Conservation (phyloP, 2,329 filamentous ascomycete genomes). For the Ceratocystis harringtonii region DNA sequence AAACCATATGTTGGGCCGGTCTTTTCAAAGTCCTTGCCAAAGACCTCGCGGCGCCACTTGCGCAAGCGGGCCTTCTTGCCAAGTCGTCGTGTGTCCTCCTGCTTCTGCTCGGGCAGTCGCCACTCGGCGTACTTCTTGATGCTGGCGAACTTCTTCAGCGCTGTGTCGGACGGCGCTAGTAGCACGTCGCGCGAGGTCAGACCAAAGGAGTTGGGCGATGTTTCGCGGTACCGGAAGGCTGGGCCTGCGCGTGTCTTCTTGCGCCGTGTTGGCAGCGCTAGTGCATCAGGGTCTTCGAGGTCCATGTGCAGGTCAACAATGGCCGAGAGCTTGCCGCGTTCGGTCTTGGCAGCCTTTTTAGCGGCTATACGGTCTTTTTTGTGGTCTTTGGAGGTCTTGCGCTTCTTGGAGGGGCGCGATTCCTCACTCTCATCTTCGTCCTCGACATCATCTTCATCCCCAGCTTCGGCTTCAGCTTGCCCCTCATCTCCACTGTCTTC, state of each 20-base stretch:
- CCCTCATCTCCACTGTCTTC: conserved; percentile 30
- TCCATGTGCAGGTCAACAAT: conserved; percentile 72
- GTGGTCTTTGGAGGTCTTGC: conserved; percentile 44
- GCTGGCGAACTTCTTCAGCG: conserved; percentile 79
- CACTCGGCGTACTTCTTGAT: conserved; percentile 91
- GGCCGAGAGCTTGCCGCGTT: conserved; percentile 70
- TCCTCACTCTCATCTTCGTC: conserved; percentile 29
- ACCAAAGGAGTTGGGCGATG: conserved; percentile 77
- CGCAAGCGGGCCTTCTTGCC: conserved; percentile 84
- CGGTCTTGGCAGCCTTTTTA: conserved; percentile 61
- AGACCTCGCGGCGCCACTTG: conserved; percentile 62
- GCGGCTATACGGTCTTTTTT: conserved; percentile 42
- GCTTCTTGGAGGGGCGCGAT: conserved; percentile 36
- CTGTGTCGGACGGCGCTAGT: conserved; percentile 66
- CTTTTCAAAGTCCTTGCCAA: conserved; percentile 42
- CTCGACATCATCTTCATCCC: conserved; percentile 26
- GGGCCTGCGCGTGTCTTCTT: conserved; percentile 19
- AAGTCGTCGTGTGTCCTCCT: conserved; percentile 70
- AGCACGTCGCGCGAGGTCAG: conserved; percentile 83
- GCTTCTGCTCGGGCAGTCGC: conserved; percentile 77
- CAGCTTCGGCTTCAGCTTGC: conserved; percentile 20
- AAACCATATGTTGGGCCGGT: conserved; percentile 45
- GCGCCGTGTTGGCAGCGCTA: conserved; percentile 22
- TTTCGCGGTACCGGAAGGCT: conserved; percentile 84
- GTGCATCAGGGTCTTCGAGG: conserved; percentile 50